Evolutionary conservation across 352 stramenopile species (phyloP), one percentile per base, ranked within the genome.

Genomic region (Globisporangium cederbergense): DNA sequence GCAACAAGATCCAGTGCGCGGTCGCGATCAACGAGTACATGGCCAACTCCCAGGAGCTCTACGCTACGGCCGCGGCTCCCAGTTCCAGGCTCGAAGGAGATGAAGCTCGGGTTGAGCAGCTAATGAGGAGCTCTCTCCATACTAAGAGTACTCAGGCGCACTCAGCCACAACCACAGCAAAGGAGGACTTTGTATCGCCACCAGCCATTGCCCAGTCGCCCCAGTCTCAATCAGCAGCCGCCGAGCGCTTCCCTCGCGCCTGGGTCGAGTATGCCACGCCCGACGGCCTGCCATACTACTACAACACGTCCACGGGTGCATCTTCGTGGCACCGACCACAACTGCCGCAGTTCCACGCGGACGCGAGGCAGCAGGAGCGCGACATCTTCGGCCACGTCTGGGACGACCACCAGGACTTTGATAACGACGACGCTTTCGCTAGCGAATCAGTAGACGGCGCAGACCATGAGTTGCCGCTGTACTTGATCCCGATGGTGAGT

Each of bases 401-500:
- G 61, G 38, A 54, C 14, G 34, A 60, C 2, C 50, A 58, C 1
- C 20, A 22, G 14, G 42, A 13, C 11, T 43, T 34, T 28, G 42
- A 22, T 10, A 45, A 3, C 0, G 40, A 18, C 36, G 30, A 22
- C 5, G 64, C 22, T 25, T 25, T 25, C 47, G 18, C 7, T 49
- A 10, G 16, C 5, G 20, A 10, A 3, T 7, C 34, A 40, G 36
- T 2, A 8, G 16, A 42, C 3, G 8, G 38, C 1, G 8, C 10
- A 1, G 73, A 74, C 9, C 67, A 88, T 30, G 66, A 81, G 51
- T 70, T 89, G 13, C 76, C 81, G 28, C 34, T 90, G 14, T 91
- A 79, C 45, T 67, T 93, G 63, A 82, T 91, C 43, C 83, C 83
- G 40, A 81, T 90, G 68, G 79, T 86, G 58, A 91, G 81, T 58